Evolutionary conservation across 768 basidiomycete genomes (phyloP).

Genomic region (Lanmaoa rubissima): DNA sequence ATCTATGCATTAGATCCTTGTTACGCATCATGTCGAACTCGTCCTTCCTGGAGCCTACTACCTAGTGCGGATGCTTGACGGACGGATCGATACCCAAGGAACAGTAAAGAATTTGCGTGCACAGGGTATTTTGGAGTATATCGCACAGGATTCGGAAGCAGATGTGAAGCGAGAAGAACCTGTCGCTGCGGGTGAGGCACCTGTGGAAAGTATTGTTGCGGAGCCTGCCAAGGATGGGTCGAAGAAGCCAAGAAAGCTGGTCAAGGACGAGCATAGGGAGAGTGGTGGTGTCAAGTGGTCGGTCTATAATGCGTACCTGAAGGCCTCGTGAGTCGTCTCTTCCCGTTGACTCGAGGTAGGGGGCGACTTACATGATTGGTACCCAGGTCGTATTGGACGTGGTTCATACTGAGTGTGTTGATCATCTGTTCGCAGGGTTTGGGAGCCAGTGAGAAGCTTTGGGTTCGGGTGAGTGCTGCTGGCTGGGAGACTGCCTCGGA

Average conservation of each 20-base stretch:
- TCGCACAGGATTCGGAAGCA: slow-evolving; percentile 52
- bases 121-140: slow-evolving; percentile 59
- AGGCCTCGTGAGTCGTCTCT: slow-evolving; percentile 52
- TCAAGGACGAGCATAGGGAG: slow-evolving; percentile 82
- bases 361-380: not conserved
- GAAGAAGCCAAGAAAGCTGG: slow-evolving; percentile 69
- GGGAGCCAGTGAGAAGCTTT: slow-evolving; percentile 31
- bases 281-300: slow-evolving; percentile 81
- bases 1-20: slow-evolving; percentile 47
- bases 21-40: slow-evolving; percentile 84
- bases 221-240: slow-evolving; percentile 1
- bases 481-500: not conserved
- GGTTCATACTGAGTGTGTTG: slow-evolving; percentile 20
- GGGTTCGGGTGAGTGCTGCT: slow-evolving; percentile 24
- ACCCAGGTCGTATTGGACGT: slow-evolving; percentile 33
- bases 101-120: slow-evolving; percentile 60
- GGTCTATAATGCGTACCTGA: slow-evolving; percentile 65
- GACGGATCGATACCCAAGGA: slow-evolving; percentile 75
- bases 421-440: slow-evolving; percentile 25
- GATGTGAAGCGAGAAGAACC: slow-evolving; percentile 46
- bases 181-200: slow-evolving; percentile 11
- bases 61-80: slow-evolving; percentile 77
- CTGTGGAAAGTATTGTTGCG: slow-evolving; percentile 2
- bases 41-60: slow-evolving; percentile 74
- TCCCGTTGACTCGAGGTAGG: not conserved